Evolutionary conservation across 768 basidiomycete genomes (phyloP), one percentile per base, ranked within the genome.

Genomic region (Leccinum variicolor): DNA sequence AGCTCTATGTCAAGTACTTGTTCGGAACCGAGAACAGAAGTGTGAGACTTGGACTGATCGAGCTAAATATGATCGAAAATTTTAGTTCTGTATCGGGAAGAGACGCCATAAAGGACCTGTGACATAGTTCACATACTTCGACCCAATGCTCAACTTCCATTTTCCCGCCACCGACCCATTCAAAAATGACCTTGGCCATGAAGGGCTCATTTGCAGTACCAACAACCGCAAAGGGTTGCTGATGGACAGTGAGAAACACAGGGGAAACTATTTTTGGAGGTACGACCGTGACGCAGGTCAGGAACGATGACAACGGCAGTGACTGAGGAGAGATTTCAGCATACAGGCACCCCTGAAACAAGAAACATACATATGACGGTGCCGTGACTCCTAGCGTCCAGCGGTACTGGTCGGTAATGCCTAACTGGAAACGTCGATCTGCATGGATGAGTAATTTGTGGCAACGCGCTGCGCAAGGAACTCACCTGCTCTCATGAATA

Each of bases 101-200:
- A 41, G 51, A 26, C 23, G 19, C 21, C 29, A 53, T 36, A 13
- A 33, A 19, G 19, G 34, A 31, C 53, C 47, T 17, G 25, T 43
- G 31, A 54, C 26, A 5, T 39, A 23, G 14, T 34, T 50, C 23
- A 69, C 74, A 56, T 62, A 80, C 81, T 63, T 82, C 79, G 7
- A 82, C 74, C 81, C 81, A 83, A 52, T 82, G 81, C 9, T 82
- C 80, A 17, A 82, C 68, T 48, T 76, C 76, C 59, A 74, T 73
- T 60, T 78, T 83, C 51, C 73, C 73, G 21, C 67, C 65, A 14
- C 77, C 77, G 25, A 65, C 72, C 78, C 77, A 81, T 36, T 68
- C 63, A 33, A 81, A 68, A 1, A 67, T 66, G 19, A 81, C 63
- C 21, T 71, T 69, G 4, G 80, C 79, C 49, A 81, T 72, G 55